A percentile compares a stretch with the other conserved stretches of the same genome.
Conservation (phyloP, 164 flowering plant species). For the Stephania cephalantha region DNA sequence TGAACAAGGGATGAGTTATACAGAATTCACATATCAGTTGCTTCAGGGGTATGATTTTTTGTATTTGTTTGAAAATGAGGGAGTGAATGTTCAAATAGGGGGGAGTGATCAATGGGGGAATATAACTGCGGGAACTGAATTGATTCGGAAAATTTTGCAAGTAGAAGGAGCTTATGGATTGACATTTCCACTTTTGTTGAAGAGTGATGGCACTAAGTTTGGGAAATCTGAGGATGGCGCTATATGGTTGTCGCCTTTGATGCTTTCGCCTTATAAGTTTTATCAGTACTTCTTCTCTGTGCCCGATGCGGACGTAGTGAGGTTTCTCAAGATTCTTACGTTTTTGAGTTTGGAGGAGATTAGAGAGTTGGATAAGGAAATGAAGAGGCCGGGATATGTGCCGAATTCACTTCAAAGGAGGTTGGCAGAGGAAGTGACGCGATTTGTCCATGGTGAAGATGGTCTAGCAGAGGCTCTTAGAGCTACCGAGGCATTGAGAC, state of each 20-base stretch:
- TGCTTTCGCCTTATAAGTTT: constrained; percentile 11
- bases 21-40: constrained; percentile 9
- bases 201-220: constrained; percentile 12
- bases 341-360: constrained; percentile 11
- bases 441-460: constrained; percentile 11
- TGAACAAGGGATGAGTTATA: constrained; percentile 9
- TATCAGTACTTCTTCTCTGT: constrained; percentile 8
- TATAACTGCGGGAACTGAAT: constrained; percentile 10
- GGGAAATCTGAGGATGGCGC: constrained; percentile 11
- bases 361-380: constrained; percentile 8
- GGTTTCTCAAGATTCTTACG: constrained; percentile 10
- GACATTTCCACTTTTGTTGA: constrained; percentile 11
- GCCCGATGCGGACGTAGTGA: constrained; percentile 11
- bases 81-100: constrained; percentile 10
- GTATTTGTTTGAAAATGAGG: constrained; percentile 8
- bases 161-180: constrained; percentile 7
- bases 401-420: constrained; percentile 8
- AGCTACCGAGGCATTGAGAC: constrained; percentile 9
- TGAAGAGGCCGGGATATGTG: constrained; percentile 6
- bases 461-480: constrained; percentile 10
- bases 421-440: constrained; percentile 10
- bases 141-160: too few relatives aligned
- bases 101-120: constrained; percentile 16
- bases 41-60: constrained; percentile 12
- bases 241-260: constrained; percentile 8